phyloP scores from a whole-genome alignment of 345 rosid species.

The Brassica carinata region DNA sequence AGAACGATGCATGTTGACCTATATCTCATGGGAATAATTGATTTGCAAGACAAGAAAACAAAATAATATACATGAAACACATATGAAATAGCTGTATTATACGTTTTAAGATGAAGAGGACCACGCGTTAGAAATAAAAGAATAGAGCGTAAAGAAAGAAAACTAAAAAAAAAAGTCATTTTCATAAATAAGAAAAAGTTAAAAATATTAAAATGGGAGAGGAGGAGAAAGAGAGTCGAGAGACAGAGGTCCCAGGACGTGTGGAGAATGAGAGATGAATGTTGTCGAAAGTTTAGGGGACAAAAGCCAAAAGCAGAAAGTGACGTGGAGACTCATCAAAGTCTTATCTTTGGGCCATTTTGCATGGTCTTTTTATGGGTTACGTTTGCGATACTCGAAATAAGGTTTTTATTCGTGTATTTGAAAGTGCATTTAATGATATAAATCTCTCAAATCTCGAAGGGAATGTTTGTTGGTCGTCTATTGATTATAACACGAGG shows the following conservation, averaged over 20 bases:
- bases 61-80: background rate
- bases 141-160: background rate
- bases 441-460: constrained; percentile 37
- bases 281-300: constrained; percentile 56
- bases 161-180: constrained; percentile 1
- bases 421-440: constrained; percentile 34
- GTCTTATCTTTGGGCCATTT: constrained; percentile 25
- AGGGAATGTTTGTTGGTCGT: constrained; percentile 44
- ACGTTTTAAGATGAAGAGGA: constrained; percentile 35
- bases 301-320: constrained; percentile 56
- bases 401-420: constrained; percentile 10
- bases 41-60: constrained; percentile 9
- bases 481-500: constrained; percentile 21
- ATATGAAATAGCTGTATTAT: constrained; percentile 16
- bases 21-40: background rate
- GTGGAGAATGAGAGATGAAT: constrained; percentile 63
- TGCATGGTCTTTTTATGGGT: constrained; percentile 37
- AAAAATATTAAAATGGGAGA: constrained; percentile 21
- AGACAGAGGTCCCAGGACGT: constrained; percentile 71
- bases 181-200: constrained; percentile 6
- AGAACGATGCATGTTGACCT: constrained; percentile 13
- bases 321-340: constrained; percentile 51
- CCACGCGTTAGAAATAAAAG: constrained; percentile 29
- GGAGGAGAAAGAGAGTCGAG: constrained; percentile 4
- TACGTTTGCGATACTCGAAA: constrained; percentile 30